phyloP scores from a whole-genome alignment of 2,329 filamentous ascomycete genomes.

The Verruconis gallopava region DNA sequence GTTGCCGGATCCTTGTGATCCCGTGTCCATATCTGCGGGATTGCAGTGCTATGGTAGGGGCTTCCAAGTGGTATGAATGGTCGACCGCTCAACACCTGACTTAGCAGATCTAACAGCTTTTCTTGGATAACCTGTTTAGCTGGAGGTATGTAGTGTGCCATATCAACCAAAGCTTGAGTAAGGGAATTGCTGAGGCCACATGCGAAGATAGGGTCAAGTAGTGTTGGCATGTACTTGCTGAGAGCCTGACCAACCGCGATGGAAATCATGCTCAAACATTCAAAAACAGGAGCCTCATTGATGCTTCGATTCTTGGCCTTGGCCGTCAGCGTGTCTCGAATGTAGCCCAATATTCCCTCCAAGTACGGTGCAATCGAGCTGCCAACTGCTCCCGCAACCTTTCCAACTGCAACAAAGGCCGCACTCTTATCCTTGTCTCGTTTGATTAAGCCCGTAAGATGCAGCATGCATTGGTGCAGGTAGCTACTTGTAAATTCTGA shows the following conservation, averaged over 20 bases:
- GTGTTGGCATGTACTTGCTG: slow-evolving; percentile 94
- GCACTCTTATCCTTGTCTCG: slow-evolving; percentile 80
- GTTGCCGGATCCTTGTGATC: slow-evolving; percentile 74
- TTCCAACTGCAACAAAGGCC: slow-evolving; percentile 89
- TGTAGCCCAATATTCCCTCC: slow-evolving; percentile 85
- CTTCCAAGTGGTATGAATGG: slow-evolving; percentile 88
- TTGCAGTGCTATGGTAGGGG: slow-evolving; percentile 70
- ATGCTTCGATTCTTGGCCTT: slow-evolving; percentile 49
- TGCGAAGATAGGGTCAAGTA: slow-evolving; percentile 91
- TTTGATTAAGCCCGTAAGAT: slow-evolving; percentile 84
- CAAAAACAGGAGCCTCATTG: slow-evolving; percentile 70
- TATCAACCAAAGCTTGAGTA: slow-evolving; percentile 90
- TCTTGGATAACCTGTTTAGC: slow-evolving; percentile 90
- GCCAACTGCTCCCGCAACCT: slow-evolving; percentile 91
- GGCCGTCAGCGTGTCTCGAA: slow-evolving; percentile 75
- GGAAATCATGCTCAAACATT: slow-evolving; percentile 93
- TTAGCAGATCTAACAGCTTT: slow-evolving; percentile 84
- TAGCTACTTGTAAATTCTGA: slow-evolving; percentile 78
- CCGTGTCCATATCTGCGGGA: slow-evolving; percentile 71
- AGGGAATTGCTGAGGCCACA: slow-evolving; percentile 89
- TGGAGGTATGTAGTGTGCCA: slow-evolving; percentile 96
- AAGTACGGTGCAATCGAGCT: slow-evolving; percentile 91
- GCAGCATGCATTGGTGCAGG: slow-evolving; percentile 93
- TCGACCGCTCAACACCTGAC: slow-evolving; percentile 81
- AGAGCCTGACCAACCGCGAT: slow-evolving; percentile 91